Evolutionary conservation across 2,329 filamentous ascomycete genomes (phyloP).

Genomic region (Fusarium sp.): DNA sequence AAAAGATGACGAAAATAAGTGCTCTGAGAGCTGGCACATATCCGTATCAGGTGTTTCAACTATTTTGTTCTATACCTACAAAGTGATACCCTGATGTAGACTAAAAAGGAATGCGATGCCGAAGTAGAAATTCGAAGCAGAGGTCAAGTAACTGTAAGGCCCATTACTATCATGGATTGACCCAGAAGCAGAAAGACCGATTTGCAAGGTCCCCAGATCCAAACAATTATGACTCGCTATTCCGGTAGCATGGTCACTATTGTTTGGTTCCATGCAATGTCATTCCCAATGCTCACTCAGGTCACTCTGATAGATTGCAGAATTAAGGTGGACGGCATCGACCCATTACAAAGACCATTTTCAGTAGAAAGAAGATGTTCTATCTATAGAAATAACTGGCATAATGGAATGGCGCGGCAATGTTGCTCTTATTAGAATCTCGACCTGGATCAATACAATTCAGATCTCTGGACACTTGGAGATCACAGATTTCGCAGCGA

Average conservation of each 20-base stretch:
- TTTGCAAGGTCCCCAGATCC: background rate
- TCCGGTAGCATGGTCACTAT: background rate
- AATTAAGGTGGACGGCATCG: background rate
- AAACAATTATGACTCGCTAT: background rate
- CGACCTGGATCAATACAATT: background rate
- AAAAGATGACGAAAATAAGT: background rate
- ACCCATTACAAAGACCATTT: background rate
- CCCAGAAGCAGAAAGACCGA: background rate
- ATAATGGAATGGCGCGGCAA: background rate
- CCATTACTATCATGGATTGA: background rate
- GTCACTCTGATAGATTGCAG: background rate
- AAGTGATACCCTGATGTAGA: background rate
- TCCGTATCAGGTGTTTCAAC: background rate
- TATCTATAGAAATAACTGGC: background rate
- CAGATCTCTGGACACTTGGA: background rate
- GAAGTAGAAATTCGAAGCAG: background rate
- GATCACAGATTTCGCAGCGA: background rate
- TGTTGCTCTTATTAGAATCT: background rate
- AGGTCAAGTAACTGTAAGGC: background rate
- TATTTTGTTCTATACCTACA: background rate
- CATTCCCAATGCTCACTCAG: background rate
- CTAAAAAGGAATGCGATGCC: conserved; percentile 14
- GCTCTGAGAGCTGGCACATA: background rate
- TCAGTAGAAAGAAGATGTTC: background rate
- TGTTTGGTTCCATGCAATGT: background rate